A percentile compares a stretch with the other conserved stretches of the same genome.
Evolutionary conservation across 2,329 filamentous ascomycete species (phyloP).

Genomic region (Samsoniella hepiali): DNA sequence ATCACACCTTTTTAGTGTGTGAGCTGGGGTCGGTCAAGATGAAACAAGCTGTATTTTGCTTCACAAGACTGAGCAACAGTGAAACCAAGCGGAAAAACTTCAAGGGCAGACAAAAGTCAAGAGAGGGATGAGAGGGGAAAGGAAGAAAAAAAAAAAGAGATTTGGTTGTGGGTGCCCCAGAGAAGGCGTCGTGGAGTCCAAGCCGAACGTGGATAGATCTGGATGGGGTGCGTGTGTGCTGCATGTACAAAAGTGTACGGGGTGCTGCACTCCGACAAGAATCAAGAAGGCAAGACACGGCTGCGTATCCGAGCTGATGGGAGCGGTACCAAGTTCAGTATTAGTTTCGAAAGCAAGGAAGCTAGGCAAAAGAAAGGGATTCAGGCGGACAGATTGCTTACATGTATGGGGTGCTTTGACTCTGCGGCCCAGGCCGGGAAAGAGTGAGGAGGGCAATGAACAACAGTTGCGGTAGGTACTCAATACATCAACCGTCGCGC

Average conservation of each 20-base stretch:
- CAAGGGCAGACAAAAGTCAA: not conserved
- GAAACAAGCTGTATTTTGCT: slow-evolving; percentile 9
- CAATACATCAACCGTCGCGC: not conserved
- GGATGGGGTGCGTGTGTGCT: slow-evolving; percentile 5
- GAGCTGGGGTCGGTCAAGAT: slow-evolving; percentile 4
- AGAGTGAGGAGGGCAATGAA: not conserved
- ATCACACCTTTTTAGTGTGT: slow-evolving; percentile 7
- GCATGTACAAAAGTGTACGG: slow-evolving; percentile 6
- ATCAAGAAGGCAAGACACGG: slow-evolving; percentile 8
- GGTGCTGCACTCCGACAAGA: slow-evolving; percentile 4
- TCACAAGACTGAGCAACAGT: not conserved
- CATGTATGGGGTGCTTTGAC: slow-evolving; percentile 9
- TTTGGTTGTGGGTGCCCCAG: slow-evolving; percentile 12
- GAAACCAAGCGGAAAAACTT: not conserved
- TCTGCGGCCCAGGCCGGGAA: slow-evolving; percentile 1
- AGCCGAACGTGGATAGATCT: slow-evolving; percentile 15
- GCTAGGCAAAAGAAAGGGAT: slow-evolving; percentile 5
- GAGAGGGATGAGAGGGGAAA: not conserved
- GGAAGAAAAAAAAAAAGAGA: slow-evolving; percentile 1
- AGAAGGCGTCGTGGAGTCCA: slow-evolving; percentile 18
- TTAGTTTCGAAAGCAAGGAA: not conserved
- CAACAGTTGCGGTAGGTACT: not conserved
- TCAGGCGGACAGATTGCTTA: slow-evolving; percentile 10
- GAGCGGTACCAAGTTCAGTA: slow-evolving; percentile 6
- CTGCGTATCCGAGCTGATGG: slow-evolving; percentile 13